A percentile compares a stretch with the other conserved stretches of the same genome.
phyloP scores from a whole-genome alignment of 192 early-diverging fungal species.

The Anaeromyces robustus region DNA sequence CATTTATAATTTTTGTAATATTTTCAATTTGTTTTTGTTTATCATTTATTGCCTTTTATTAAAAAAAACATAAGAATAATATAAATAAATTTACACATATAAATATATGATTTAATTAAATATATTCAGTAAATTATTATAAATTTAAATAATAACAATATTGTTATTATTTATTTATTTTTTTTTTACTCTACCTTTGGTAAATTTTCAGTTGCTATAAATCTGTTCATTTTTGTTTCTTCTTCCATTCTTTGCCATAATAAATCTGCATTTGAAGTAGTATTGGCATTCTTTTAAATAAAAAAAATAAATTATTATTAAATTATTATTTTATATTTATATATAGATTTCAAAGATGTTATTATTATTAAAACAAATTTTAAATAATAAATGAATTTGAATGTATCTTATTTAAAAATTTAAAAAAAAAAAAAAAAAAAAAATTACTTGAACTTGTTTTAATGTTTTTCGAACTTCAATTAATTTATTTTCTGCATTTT shows the following conservation, averaged over 20 bases:
- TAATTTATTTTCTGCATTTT: constrained; percentile 22
- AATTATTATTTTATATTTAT: too few relatives aligned
- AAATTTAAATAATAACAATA: too few relatives aligned
- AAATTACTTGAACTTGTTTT: constrained; percentile 23
- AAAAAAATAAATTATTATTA: too few relatives aligned
- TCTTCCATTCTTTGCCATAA: constrained; percentile 20
- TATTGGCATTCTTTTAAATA: background rate
- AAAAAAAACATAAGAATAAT: background rate
- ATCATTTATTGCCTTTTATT: constrained; percentile 18
- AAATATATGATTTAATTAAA: too few relatives aligned
- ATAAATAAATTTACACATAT: too few relatives aligned
- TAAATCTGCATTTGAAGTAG: constrained; percentile 1
- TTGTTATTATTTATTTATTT: background rate
- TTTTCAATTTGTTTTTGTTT: constrained; percentile 20
- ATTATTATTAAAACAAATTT: too few relatives aligned
- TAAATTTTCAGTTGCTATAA: constrained; percentile 31
- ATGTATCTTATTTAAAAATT: too few relatives aligned
- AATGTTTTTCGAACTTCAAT: constrained; percentile 13
- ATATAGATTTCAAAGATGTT: too few relatives aligned
- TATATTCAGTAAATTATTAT: too few relatives aligned
- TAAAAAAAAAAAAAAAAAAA: too few relatives aligned
- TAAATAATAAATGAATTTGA: too few relatives aligned
- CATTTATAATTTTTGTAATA: constrained; percentile 22
- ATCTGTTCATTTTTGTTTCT: constrained; percentile 41
- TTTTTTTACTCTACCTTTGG: constrained; percentile 17